Base-by-base conservation (phyloP, 768 basidiomycete genomes). In the Tubosaeta brunneosetosa region DNA sequence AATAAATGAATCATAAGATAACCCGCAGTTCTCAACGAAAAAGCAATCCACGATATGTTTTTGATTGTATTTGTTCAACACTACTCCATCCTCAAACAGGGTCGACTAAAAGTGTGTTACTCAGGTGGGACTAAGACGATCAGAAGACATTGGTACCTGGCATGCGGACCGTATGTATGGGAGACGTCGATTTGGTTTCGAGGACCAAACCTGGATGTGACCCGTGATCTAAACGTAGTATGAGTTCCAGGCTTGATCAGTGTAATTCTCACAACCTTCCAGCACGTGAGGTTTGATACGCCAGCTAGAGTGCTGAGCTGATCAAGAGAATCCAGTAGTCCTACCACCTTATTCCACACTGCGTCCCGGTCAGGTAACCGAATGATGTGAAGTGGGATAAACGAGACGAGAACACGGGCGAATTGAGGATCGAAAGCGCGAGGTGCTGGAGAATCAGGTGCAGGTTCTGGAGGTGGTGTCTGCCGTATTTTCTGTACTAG, bases 401-500 rank as follows among this genome's bases (percentile, higher is more conserved):
- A 81, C 29, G 81, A 84, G 43, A 81, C 81, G 2, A 91, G 72
- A 26, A 77, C 74, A n/a, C 88, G 82, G 2, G 81, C 77, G 44
- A 88, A 78, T 47, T 77, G 73, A 0, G 85, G 82, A 58, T 91
- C 86, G 44, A 91, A 87, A 2, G 79, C 80, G 3, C 75, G 68
- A 16, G 62, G 66, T 0, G 79, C 82, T 0, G 75, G 71, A 4
- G 88, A 86, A 19, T 68, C 64, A 5, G 70, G 61, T 0, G 53
- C 55, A 3, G 74, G 77, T 4, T 73, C 67, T 1, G 74, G 68
- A 1, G 72, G 58, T 1, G 75, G 72, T 19, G 66, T 60, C 48
- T 36, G 36, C 9, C 50, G 55, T 41, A 62, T 56, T 48, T 47
- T 46, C 27, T 53, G 55, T 42, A 64, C 16, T 5, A 50, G 27